Percentiles rank a stretch among this genome's conserved stretches.
phyloP scores from a whole-genome alignment of 2,329 filamentous ascomycete species.

The Arthrobotrys musiformis region DNA sequence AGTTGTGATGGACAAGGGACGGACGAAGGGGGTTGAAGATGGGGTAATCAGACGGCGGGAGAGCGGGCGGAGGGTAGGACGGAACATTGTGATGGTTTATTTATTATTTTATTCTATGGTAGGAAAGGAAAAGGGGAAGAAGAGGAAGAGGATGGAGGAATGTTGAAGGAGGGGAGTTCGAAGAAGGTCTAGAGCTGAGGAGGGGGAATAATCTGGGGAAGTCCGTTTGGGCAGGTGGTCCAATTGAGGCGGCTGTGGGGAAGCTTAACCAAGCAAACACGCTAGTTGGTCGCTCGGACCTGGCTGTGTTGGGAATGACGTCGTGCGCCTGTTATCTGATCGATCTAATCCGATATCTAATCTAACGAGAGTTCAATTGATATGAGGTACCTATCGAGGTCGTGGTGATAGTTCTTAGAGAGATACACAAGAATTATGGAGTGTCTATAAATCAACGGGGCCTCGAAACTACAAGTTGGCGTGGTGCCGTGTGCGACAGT shows the following conservation, averaged over 20 bases:
- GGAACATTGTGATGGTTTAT: constrained; percentile 29
- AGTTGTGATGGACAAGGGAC: constrained; percentile 55
- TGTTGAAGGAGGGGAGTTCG: constrained; percentile 23
- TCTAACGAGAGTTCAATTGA: too few relatives aligned
- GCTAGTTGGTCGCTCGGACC: not conserved
- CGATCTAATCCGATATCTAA: not conserved
- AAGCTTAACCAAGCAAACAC: too few relatives aligned
- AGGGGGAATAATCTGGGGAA: constrained; percentile 58
- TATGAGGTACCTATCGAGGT: too few relatives aligned
- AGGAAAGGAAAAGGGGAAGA: not conserved
- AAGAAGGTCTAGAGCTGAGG: not conserved
- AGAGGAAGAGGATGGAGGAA: not conserved
- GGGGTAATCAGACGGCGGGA: constrained; percentile 33
- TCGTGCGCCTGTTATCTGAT: not conserved
- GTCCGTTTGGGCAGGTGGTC: not conserved
- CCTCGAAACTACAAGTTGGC: too few relatives aligned
- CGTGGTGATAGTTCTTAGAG: too few relatives aligned
- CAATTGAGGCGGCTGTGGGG: not conserved
- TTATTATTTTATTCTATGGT: not conserved
- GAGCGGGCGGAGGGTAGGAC: constrained; percentile 46
- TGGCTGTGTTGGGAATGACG: not conserved
- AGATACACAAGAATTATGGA: too few relatives aligned
- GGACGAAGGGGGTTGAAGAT: constrained; percentile 30
- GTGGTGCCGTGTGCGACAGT: too few relatives aligned
- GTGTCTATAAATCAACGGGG: too few relatives aligned